Evolutionary conservation across 2,329 filamentous ascomycete species (phyloP), one percentile per base, ranked within the genome.

Genomic region (Botryosphaeria agaves): DNA sequence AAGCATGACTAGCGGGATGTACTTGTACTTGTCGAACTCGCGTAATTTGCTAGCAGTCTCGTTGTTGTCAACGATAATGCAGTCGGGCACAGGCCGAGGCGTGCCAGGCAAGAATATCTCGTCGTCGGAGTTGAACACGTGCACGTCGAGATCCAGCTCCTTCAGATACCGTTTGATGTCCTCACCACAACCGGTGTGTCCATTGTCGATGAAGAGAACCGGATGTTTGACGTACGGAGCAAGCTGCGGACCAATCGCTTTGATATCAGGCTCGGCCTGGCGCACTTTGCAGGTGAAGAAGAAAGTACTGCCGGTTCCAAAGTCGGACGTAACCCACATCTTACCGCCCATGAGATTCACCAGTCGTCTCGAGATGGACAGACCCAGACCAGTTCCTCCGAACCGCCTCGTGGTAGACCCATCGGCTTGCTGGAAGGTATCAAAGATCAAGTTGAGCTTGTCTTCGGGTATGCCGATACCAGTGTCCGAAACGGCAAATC

Each of bases 381-480:
- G 59, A 41, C 87, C 87, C 7, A 95, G 69, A 42, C 87, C 87
- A 5, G 89, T 95, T 43, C 87, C 87, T 44, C 87, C 87, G 51
- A 95, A 95, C 51, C 91, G 89, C 43, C 85, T 72, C 2, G 87
- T 95, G 53, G 91, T 95, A 19, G 85, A 94, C 21, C 87, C 87
- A 51, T 95, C 89, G 14, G 89, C 89, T 59, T 95, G 89, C 54
- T 94, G 87, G 72, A 95, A 95, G 1, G 87, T 95, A 57, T 95
- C 89, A 56, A 98, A 95, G 49, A 98, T 95, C 40, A 95, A 65
- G 49, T 93, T 84, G 31, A 95, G 69, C 60, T 95, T 95, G 57
- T 95, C 85, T 39, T 79, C 72, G 45, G 87, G 82, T 44, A 95
- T 95, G 45, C 89, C 89, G 46, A 95, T 98, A 42, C 89, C 89